phyloP scores from a whole-genome alignment of 345 rosid species.

The Viola odorata region DNA sequence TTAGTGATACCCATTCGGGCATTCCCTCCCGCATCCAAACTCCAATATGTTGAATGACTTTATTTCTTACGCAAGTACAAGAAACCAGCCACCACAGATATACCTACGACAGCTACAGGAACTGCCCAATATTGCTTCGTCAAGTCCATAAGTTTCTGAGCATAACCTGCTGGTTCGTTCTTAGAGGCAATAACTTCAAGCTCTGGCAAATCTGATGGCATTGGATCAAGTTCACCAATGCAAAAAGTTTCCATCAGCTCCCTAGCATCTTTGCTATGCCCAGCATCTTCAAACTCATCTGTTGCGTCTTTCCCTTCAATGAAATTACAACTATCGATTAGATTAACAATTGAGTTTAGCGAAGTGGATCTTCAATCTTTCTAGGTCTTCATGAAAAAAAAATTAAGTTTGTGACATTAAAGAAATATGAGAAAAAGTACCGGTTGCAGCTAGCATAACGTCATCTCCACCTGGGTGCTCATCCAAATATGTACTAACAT shows the following conservation, averaged over 20 bases:
- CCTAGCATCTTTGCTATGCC: constrained; percentile 68
- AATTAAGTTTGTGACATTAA: not conserved
- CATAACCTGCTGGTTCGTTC: constrained; percentile 24
- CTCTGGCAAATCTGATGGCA: constrained; percentile 48
- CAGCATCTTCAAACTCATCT: constrained; percentile 83
- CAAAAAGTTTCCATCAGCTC: constrained; percentile 58
- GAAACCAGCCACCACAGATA: constrained; percentile 61
- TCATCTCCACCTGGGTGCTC: constrained; percentile 98
- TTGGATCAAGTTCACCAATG: constrained; percentile 70
- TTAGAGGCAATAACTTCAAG: constrained; percentile 46
- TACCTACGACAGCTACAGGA: constrained; percentile 51
- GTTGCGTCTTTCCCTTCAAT: constrained; percentile 73
- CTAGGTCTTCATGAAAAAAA: no score
- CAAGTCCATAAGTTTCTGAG: constrained; percentile 41
- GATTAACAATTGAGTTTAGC: constrained; percentile 6
- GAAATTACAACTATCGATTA: constrained; percentile 10
- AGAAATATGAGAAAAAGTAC: constrained; percentile 27
- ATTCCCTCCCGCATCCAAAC: constrained; percentile 1
- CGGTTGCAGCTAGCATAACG: constrained; percentile 62
- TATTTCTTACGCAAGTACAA: constrained; percentile 56
- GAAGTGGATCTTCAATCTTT: no score
- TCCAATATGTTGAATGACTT: constrained; percentile 6
- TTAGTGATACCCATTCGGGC: not conserved
- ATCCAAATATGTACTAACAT: constrained; percentile 73
- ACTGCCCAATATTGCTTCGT: constrained; percentile 63